These are phyloP conservation scores for Tetracentron sinense DNA, from an alignment of 164 flowering plant species.

Conservation along the genomic window DNA sequence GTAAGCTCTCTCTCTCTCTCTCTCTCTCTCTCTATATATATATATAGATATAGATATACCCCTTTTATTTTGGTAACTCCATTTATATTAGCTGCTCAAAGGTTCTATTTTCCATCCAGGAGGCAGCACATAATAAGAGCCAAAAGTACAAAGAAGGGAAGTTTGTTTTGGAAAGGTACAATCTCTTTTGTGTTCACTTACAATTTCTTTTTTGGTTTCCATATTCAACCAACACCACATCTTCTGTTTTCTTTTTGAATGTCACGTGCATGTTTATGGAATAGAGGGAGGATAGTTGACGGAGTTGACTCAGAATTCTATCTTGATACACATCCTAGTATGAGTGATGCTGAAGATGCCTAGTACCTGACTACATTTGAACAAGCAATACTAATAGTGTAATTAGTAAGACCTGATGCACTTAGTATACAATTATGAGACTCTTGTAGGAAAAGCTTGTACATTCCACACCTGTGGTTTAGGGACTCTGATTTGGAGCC, in stretches of 20 bases:
- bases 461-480: no score
- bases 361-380: slow-evolving; percentile 9
- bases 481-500: no score
- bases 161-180: slow-evolving; percentile 74
- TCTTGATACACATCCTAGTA: slow-evolving; percentile 38
- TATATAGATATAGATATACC: no score
- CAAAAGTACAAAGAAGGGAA: slow-evolving; percentile 88
- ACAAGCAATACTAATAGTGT: background rate
- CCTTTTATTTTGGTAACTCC: no score
- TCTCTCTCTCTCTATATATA: slow-evolving; percentile 6
- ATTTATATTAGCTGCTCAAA: no score
- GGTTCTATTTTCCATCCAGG: slow-evolving; percentile 32
- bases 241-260: background rate
- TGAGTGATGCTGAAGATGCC: slow-evolving; percentile 58
- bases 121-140: slow-evolving; percentile 57
- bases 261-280: background rate
- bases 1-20: slow-evolving; percentile 36
- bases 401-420: background rate
- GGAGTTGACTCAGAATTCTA: slow-evolving; percentile 52
- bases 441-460: no score
- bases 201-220: background rate
- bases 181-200: background rate
- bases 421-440: background rate
- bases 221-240: background rate
- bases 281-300: slow-evolving; percentile 61